phyloP scores from a whole-genome alignment of 1,139 yeast genomes.

The Blastobotrys niveus region DNA sequence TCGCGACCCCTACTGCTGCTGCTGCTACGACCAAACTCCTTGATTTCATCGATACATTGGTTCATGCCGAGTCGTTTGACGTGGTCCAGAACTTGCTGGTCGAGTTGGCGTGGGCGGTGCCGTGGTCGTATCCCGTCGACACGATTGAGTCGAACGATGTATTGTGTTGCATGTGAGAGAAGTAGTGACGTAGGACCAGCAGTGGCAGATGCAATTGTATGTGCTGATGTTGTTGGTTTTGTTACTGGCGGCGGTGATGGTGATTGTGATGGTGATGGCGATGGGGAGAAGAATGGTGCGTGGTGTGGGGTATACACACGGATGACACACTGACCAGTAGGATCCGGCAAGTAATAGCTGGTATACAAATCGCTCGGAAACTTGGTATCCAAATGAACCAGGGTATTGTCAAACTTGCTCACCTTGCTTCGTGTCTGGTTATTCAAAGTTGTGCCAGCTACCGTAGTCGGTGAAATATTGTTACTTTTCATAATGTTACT shows the following conservation, averaged over 20 bases:
- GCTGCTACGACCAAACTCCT: background rate
- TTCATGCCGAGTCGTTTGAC: background rate
- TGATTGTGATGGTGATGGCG: background rate
- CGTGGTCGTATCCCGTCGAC: too few relatives aligned
- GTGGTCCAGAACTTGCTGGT: background rate
- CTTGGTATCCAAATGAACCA: too few relatives aligned
- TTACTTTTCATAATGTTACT: too few relatives aligned
- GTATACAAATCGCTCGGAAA: too few relatives aligned
- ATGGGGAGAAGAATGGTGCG: background rate
- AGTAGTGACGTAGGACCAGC: background rate
- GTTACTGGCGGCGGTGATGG: background rate
- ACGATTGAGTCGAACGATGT: background rate
- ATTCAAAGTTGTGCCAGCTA: too few relatives aligned
- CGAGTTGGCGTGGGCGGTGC: background rate
- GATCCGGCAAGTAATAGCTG: too few relatives aligned
- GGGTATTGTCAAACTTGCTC: too few relatives aligned
- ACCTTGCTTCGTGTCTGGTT: too few relatives aligned
- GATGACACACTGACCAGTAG: too few relatives aligned
- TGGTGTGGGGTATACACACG: too few relatives aligned
- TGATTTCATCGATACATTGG: background rate
- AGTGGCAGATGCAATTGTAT: background rate
- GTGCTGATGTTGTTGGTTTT: background rate
- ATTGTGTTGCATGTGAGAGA: background rate
- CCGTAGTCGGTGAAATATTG: too few relatives aligned
- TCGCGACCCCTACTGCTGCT: background rate